Evolutionary conservation across 257 asterid species (phyloP), one percentile per base, ranked within the genome.

Genomic region (Primulina huaijiensis): DNA sequence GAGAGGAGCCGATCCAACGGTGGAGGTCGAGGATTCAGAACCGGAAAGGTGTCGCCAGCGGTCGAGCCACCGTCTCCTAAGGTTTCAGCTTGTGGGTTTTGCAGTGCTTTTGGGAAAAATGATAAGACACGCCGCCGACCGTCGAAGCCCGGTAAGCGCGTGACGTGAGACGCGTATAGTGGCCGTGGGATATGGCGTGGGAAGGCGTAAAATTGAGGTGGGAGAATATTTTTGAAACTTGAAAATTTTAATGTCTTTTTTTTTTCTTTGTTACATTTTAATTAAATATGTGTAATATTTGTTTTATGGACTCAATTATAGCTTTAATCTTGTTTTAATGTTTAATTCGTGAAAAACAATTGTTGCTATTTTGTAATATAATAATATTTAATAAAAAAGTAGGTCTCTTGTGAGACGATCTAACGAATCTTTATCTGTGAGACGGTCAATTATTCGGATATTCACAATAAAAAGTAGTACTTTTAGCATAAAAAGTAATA

Each of bases 1-100:
- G 85, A 68, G 19, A 19, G 73, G 37, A 68, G 73, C 65, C 56
- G 73, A 68, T 68, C 73, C 73, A 57, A 55, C 57, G 73, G 65
- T 8, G 65, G 79, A 10, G 81, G 65, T 6, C 29, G 65, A 23
- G 64, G 73, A 0, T 68, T 56, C 20, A 62, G 73, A 0, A 68
- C 73, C 31, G 73, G 64, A 12, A 68, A 38, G 57, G 73, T 68
- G 33, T 57, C 69, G 4, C 64, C 52, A 23, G 68, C 60, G 4
- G 43, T 60, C 8, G 80, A 76, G 38, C 73, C 73, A 19, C 23
- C 43, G 7, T 76, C 76, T 23, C 80, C 80, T 8, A 76, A 60
- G 76, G 69, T 71, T 5, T 68, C 73, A 6, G 73, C 73, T 30
- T 68, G 73, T 68, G 73, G 73, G 65, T 68, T 57, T 30, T 68